A percentile compares a stretch with the other conserved stretches of the same genome.
These are phyloP conservation scores for Magnaporthiopsis rhizophila DNA, from an alignment of 2,329 filamentous ascomycete species.

Conservation along the genomic window DNA sequence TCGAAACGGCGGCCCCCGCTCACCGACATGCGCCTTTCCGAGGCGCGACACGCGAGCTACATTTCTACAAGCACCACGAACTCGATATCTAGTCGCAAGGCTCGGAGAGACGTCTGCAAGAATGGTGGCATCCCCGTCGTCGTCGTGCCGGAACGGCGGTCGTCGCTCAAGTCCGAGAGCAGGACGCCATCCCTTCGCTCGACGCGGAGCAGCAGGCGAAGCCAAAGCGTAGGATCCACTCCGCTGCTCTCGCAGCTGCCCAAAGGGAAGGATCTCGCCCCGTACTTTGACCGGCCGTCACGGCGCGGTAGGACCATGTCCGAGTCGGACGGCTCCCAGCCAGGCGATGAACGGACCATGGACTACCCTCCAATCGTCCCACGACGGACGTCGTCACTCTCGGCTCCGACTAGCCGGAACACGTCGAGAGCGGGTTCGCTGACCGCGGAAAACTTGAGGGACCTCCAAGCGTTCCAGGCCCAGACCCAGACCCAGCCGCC, in stretches of 20 bases:
- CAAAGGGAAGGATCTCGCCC: slow-evolving; percentile 32
- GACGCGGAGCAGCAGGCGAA: slow-evolving; percentile 49
- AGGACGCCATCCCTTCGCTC: slow-evolving; percentile 50
- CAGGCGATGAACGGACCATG: slow-evolving; percentile 45
- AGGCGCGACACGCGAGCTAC: slow-evolving; percentile 36
- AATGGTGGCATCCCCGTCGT: slow-evolving; percentile 55
- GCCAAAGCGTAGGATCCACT: slow-evolving; percentile 42
- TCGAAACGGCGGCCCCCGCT: slow-evolving; percentile 19
- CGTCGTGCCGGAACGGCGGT: slow-evolving; percentile 50
- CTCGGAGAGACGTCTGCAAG: slow-evolving; percentile 51
- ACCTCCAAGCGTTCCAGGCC: slow-evolving; percentile 25
- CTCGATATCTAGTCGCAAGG: slow-evolving; percentile 44
- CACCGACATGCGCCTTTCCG: slow-evolving; percentile 18
- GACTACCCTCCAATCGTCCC: slow-evolving; percentile 53
- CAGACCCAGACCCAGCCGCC: slow-evolving; percentile 23
- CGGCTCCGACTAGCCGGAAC: slow-evolving; percentile 54
- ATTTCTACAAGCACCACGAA: slow-evolving; percentile 39
- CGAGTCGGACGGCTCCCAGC: slow-evolving; percentile 36
- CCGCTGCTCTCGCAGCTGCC: slow-evolving; percentile 30
- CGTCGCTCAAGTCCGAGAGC: slow-evolving; percentile 41
- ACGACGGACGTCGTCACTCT: slow-evolving; percentile 50
- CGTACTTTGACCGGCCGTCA: slow-evolving; percentile 33
- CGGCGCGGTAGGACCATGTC: slow-evolving; percentile 36
- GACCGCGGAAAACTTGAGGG: slow-evolving; percentile 46
- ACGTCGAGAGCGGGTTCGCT: slow-evolving; percentile 45